Percentiles rank a stretch among this genome's conserved stretches.
Conservation (phyloP, 2,329 filamentous ascomycete genomes). For the Pestalotiopsis sp. region DNA sequence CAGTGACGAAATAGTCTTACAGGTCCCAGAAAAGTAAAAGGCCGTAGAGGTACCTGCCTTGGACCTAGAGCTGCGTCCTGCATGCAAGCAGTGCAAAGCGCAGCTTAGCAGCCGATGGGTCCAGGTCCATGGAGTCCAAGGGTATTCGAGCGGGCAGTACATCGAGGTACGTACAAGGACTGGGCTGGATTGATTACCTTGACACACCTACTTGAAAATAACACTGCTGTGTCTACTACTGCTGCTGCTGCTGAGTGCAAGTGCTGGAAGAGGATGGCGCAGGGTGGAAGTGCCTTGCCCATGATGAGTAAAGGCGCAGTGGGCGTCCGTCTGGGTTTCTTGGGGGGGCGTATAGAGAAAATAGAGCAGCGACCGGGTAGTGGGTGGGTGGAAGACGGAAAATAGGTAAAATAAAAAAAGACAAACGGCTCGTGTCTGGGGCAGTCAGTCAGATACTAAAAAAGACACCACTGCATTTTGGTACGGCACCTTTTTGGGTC, state of each 20-base stretch:
- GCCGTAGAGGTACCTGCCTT: neutral
- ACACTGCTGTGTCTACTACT: neutral
- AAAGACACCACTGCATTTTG: neutral
- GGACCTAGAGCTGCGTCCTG: neutral
- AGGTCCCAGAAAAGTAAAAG: neutral
- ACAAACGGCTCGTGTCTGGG: neutral
- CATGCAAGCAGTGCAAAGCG: conserved; percentile 4
- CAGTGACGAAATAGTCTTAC: conserved; percentile 13
- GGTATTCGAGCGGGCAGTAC: neutral
- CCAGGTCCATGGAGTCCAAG: neutral
- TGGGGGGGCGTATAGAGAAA: neutral
- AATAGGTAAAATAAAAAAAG: neutral
- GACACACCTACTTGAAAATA: neutral
- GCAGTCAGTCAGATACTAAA: neutral
- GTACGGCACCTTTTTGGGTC: neutral
- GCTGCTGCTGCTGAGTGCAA: no score
- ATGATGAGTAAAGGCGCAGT: conserved; percentile 14
- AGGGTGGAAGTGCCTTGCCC: conserved; percentile 10
- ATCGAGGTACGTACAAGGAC: neutral
- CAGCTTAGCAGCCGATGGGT: conserved; percentile 6
- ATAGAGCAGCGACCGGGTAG: neutral
- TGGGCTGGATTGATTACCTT: no score
- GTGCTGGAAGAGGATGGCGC: conserved; percentile 9
- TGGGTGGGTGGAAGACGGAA: neutral
- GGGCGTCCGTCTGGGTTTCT: neutral